A percentile compares a stretch with the other conserved stretches of the same genome.
These are phyloP conservation scores for Fonsecaea monophora DNA, from an alignment of 2,329 filamentous ascomycete genomes.

Conservation along the genomic window DNA sequence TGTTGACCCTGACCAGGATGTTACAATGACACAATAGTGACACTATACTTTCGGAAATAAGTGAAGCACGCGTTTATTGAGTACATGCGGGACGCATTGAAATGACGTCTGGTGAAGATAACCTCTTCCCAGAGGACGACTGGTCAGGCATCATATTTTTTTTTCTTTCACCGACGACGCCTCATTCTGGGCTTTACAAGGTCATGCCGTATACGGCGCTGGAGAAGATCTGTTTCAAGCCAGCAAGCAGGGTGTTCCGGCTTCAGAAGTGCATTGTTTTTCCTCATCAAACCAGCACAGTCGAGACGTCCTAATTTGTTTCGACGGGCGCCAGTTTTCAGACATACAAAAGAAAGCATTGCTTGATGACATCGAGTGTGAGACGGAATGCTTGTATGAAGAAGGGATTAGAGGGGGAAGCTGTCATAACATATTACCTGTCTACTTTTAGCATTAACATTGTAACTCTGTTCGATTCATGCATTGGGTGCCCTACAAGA, in stretches of 20 bases:
- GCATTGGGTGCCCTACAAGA: not conserved
- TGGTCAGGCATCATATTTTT: not conserved
- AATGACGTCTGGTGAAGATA: constrained; percentile 10
- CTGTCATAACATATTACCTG: not conserved
- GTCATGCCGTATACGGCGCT: not conserved
- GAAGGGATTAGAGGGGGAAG: not conserved
- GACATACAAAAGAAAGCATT: not conserved
- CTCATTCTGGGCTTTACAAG: not conserved
- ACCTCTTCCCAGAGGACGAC: not conserved
- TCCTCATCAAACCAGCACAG: not conserved
- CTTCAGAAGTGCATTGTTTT: not conserved
- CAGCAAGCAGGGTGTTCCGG: constrained; percentile 20
- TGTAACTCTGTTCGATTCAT: constrained; percentile 4
- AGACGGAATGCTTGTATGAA: not conserved
- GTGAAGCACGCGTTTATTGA: constrained; percentile 5
- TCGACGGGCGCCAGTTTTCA: not conserved
- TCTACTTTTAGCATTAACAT: constrained; percentile 3
- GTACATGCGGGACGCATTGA: constrained; percentile 2
- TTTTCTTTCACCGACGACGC: not conserved
- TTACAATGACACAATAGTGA: constrained; percentile 39
- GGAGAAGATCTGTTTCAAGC: constrained; percentile 3
- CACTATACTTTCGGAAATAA: not conserved
- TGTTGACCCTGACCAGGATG: constrained; percentile 31
- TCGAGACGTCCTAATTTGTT: not conserved
- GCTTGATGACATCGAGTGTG: not conserved